Base-by-base conservation (phyloP, 495 filamentous ascomycete species). In the Melanomma pulvis-pyrius region DNA sequence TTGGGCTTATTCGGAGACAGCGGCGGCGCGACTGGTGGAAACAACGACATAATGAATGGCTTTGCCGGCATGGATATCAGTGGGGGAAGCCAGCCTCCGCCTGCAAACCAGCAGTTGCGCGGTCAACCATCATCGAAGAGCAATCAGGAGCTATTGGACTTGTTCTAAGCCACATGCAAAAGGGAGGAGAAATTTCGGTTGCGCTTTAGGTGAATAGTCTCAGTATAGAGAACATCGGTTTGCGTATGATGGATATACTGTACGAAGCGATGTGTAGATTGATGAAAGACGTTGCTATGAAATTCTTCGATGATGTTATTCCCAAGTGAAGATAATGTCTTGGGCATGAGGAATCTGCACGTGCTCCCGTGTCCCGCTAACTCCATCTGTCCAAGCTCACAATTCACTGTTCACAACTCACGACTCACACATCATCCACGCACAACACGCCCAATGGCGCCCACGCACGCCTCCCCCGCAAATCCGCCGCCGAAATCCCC, bases 81-180 rank as follows among this genome's bases (percentile, higher is more conserved):
- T 47, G 75, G 26, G 66, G 56, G 50, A 75, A 81, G 36, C n/a
- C 83, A 82, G 56, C 83, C 86, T 51, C 83, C 86, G 34, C 81
- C 83, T 22, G 83, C 84, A 25, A 79, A 82, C 12, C 80, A 82
- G 68, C 79, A 80, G 58, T 77, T 83, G 68, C 62, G 64, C 44
- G 65, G 63, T 17, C 68, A 72, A 21, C 61, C 73, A 51, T 67
- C 54, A 59, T 67, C 56, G 67, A 78, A 70, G 67, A 89, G 86
- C 44, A 94, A 89, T 74, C 92, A 97, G 69, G 94, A 98, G 78
- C 83, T 98, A 59, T 75, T 98, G 76, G 92, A 90, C 22, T 79
- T 98, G 75, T 96, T 97, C 77, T 97, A 86, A 47, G 26, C 32
- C 21, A n/a, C n/a, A 17, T 39, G 13, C 11, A 8, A 46, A 28